These are phyloP conservation scores for Stephanocyclus meneghinianus DNA, from an alignment of 352 stramenopile species.

Conservation along the genomic window DNA sequence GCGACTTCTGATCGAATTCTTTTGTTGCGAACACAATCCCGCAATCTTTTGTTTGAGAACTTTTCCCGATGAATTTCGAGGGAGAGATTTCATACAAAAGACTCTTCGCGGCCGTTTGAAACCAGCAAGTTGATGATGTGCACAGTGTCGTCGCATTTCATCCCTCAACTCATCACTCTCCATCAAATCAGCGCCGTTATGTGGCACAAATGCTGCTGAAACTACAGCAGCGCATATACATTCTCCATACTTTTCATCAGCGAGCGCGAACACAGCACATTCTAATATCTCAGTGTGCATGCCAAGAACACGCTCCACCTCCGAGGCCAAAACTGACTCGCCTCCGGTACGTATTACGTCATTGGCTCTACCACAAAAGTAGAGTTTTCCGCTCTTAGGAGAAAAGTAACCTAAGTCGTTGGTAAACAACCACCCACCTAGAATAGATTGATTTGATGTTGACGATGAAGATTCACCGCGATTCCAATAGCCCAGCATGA, in stretches of 20 bases:
- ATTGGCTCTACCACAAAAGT: conserved; percentile 77
- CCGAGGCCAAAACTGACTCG: conserved; percentile 80
- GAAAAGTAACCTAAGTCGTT: conserved; percentile 81
- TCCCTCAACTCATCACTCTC: conserved; percentile 16
- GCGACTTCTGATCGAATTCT: not conserved
- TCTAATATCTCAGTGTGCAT: conserved; percentile 55
- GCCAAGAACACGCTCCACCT: conserved; percentile 81
- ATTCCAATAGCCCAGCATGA: conserved; percentile 85
- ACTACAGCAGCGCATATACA: conserved; percentile 70
- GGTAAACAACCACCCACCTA: conserved; percentile 72
- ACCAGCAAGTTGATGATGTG: conserved; percentile 54
- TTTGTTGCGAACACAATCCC: not conserved
- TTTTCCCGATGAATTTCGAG: conserved; percentile 76
- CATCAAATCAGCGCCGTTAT: not conserved
- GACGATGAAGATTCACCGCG: conserved; percentile 38
- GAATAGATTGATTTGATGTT: not conserved
- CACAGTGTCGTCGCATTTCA: conserved; percentile 52
- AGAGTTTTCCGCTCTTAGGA: conserved; percentile 60
- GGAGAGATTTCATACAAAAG: conserved; percentile 61
- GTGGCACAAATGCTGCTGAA: conserved; percentile 3
- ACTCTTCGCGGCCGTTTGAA: conserved; percentile 72
- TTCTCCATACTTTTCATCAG: conserved; percentile 78
- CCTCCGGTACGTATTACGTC: conserved; percentile 84
- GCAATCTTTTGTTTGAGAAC: conserved; percentile 62
- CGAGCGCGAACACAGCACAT: conserved; percentile 72